Conservation (phyloP, 345 rosid genomes). For the Mallotus nudiflorus region DNA sequence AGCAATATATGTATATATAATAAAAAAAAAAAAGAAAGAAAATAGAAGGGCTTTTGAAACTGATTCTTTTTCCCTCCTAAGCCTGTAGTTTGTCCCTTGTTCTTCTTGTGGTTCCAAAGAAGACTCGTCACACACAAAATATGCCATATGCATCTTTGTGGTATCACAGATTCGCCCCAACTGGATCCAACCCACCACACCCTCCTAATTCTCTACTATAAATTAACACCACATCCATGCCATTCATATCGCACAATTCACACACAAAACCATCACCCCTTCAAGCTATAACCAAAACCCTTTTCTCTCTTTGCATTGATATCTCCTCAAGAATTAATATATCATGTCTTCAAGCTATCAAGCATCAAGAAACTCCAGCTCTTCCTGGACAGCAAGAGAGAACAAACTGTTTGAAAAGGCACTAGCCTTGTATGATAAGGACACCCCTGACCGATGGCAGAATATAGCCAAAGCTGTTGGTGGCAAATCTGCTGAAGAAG, state of each 20-base stretch:
- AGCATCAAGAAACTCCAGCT: slow-evolving; percentile 24
- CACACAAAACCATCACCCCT: no score
- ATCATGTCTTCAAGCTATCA: slow-evolving; percentile 44
- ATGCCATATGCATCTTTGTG: slow-evolving; percentile 11
- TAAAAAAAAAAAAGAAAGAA: neutral
- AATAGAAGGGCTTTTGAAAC: neutral
- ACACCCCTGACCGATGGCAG: slow-evolving; percentile 58
- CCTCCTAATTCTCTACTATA: slow-evolving; percentile 2
- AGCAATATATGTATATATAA: no score
- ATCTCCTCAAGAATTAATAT: no score
- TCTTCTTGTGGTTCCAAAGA: slow-evolving; percentile 29
- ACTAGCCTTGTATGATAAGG: slow-evolving; percentile 50
- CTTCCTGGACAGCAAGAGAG: slow-evolving; percentile 49
- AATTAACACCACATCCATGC: slow-evolving; percentile 14
- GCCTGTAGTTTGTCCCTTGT: slow-evolving; percentile 11
- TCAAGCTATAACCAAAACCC: no score
- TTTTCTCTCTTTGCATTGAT: neutral
- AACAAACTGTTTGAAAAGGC: slow-evolving; percentile 59
- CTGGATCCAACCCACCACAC: slow-evolving; percentile 25
- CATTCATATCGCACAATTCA: neutral
- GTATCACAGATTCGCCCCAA: slow-evolving; percentile 28
- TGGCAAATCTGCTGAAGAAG: slow-evolving; percentile 48
- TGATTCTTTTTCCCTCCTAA: neutral
- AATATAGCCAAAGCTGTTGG: slow-evolving; percentile 55
- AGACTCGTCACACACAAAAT: slow-evolving; percentile 28